A percentile compares a stretch with the other conserved stretches of the same genome.
Evolutionary conservation across 768 basidiomycete genomes (phyloP).

Genomic region (Pisolithus marmoratus): DNA sequence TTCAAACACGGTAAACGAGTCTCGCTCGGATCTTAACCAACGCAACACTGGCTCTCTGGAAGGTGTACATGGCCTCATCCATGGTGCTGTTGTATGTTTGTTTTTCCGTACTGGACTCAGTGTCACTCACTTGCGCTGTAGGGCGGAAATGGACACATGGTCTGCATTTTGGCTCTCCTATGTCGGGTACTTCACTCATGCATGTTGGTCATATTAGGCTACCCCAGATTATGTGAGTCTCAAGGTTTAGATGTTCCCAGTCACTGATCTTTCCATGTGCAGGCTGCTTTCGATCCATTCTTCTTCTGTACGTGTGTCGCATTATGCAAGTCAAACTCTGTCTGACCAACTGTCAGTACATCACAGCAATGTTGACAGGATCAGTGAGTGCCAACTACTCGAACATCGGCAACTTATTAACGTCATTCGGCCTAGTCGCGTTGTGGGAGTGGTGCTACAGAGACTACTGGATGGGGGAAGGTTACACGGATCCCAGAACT

Average conservation of each 20-base stretch:
- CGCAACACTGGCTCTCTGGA: slow-evolving; percentile 16
- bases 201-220: slow-evolving; percentile 4
- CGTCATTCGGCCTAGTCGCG: slow-evolving; percentile 9
- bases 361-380: slow-evolving; percentile 19
- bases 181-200: background rate
- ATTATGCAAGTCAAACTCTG: background rate
- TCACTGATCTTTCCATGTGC: background rate
- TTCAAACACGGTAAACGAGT: slow-evolving; percentile 18
- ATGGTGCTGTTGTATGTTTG: slow-evolving; percentile 12
- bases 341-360: slow-evolving; percentile 12
- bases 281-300: slow-evolving; percentile 22
- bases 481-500: slow-evolving; percentile 10
- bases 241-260: background rate
- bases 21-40: slow-evolving; percentile 10
- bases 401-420: no score
- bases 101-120: background rate
- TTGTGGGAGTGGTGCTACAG: slow-evolving; percentile 28
- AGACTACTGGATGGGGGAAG: slow-evolving; percentile 24
- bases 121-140: no score
- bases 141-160: slow-evolving; percentile 16
- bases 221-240: slow-evolving; percentile 18
- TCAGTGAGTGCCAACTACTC: slow-evolving; percentile 9
- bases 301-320: slow-evolving; percentile 16
- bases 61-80: slow-evolving; percentile 16
- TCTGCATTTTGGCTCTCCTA: slow-evolving; percentile 1